Evolutionary conservation across 805 yeast genomes (phyloP).

Genomic region (Candida peoriensis): DNA sequence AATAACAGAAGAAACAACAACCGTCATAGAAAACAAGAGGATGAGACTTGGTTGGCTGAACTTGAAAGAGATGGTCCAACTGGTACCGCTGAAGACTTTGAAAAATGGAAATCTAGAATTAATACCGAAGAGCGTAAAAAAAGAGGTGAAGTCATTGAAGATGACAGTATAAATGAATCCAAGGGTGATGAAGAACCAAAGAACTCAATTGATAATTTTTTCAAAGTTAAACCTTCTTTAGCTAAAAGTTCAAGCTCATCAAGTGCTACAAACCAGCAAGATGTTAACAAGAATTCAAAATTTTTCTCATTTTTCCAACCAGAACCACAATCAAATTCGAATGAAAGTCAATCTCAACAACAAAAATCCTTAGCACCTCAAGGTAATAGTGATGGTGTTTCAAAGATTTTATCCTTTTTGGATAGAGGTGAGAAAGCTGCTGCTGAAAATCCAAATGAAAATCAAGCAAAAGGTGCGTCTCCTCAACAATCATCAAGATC

Average conservation of each 20-base stretch:
- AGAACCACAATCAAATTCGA: constrained; percentile 10
- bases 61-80: constrained; percentile 18
- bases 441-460: no score
- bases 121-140: constrained; percentile 31
- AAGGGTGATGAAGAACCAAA: constrained; percentile 9
- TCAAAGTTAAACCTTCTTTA: constrained; percentile 10
- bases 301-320: constrained; percentile 24
- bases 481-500: constrained; percentile 6
- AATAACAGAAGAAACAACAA: constrained; percentile 13
- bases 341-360: constrained; percentile 2
- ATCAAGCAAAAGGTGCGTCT: constrained; percentile 1
- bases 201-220: constrained; percentile 22
- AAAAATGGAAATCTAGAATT: constrained; percentile 34
- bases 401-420: constrained; percentile 22
- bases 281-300: constrained; percentile 22
- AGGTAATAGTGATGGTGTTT: constrained; percentile 16
- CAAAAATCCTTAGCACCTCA: neutral
- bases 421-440: constrained; percentile 17
- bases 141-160: constrained; percentile 22
- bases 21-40: constrained; percentile 14
- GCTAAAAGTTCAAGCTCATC: constrained; percentile 6
- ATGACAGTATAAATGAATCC: constrained; percentile 4
- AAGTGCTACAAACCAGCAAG: constrained; percentile 3
- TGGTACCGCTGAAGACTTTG: constrained; percentile 32
- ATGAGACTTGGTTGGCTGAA: constrained; percentile 18